These are phyloP conservation scores for Neobulgaria alba DNA, from an alignment of 2,329 filamentous ascomycete species.

Conservation along the genomic window DNA sequence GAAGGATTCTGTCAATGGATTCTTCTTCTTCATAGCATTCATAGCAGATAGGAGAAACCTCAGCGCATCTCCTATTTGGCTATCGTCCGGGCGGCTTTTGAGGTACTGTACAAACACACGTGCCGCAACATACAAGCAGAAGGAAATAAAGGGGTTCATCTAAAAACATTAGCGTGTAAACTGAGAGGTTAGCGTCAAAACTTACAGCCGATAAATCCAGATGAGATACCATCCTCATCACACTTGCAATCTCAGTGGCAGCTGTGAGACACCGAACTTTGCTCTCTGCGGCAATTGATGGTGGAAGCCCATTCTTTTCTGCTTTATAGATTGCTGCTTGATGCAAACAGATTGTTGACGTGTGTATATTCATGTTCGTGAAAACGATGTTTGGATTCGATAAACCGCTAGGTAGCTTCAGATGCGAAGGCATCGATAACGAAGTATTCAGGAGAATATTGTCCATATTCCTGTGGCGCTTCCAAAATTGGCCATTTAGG, in stretches of 20 bases:
- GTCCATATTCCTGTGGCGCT: constrained; percentile 80
- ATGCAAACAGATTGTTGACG: constrained; percentile 93
- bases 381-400: constrained; percentile 81
- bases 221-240: constrained; percentile 93
- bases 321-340: constrained; percentile 97
- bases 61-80: constrained; percentile 68
- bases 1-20: constrained; percentile 90
- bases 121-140: constrained; percentile 92
- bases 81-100: constrained; percentile 86
- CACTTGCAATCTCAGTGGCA: constrained; percentile 85
- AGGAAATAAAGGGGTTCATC: constrained; percentile 94
- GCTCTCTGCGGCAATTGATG: constrained; percentile 75
- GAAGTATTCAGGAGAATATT: constrained; percentile 83
- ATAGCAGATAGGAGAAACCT: constrained; percentile 86
- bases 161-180: constrained; percentile 35
- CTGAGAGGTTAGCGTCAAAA: too few relatives aligned
- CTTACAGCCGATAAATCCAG: constrained; percentile 75
- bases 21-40: constrained; percentile 78
- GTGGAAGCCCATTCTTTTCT: constrained; percentile 74
- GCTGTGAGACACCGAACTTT: constrained; percentile 90
- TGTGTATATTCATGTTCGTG: constrained; percentile 94
- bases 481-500: constrained; percentile 92
- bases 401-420: constrained; percentile 72
- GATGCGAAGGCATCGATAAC: constrained; percentile 67
- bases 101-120: constrained; percentile 93